Evolutionary conservation across 495 filamentous ascomycete species (phyloP), one percentile per base, ranked within the genome.

Genomic region (Penicillium pancosmium): DNA sequence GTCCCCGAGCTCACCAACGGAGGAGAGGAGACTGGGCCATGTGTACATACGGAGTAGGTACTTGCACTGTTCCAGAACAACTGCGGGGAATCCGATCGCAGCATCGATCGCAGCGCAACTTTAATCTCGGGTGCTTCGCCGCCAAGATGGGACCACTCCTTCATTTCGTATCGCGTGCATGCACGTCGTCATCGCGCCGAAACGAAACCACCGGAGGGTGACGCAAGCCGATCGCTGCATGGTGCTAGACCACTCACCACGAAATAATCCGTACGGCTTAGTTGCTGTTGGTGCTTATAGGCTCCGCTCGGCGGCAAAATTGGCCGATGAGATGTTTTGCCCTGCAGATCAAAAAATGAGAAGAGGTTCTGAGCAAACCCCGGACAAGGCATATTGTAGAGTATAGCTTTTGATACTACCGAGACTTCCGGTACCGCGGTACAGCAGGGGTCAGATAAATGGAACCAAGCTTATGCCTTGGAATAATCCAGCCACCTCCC

Each of bases 221-320:
- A 68, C 66, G 66, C 66, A 68, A 68, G 66, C 60, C 60, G 63
- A 68, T 63, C 41, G 41, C n/a, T 44, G 5, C 41, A 44, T 44
- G 15, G 41, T 55, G 57, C 63, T 68, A 57, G 61, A 54, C 57
- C n/a, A n/a, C 12, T 40, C 36, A n/a, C 36, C 10, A 40, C 15
- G 11, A 12, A 13, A 40, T 40, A 44, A 12, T 38, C 36, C 41
- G 16, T 8, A 16, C 16, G 41, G 41, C 16, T 44, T 44, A 44
- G 16, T 19, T 16, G n/a, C 15, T 16, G 41, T 16, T 16, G 16
- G 41, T 38, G 6, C 36, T 38, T 38, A 46, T 31, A 23, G 46
- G 11, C 19, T 48, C 8, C 46, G 19, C 23, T 48, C 6, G 23
- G 46, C 49, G 54, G 57, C 16, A 53, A 43, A 56, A 60, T 54